Conservation (phyloP, 2,329 filamentous ascomycete species). For the Ophiosphaerella narmari region DNA sequence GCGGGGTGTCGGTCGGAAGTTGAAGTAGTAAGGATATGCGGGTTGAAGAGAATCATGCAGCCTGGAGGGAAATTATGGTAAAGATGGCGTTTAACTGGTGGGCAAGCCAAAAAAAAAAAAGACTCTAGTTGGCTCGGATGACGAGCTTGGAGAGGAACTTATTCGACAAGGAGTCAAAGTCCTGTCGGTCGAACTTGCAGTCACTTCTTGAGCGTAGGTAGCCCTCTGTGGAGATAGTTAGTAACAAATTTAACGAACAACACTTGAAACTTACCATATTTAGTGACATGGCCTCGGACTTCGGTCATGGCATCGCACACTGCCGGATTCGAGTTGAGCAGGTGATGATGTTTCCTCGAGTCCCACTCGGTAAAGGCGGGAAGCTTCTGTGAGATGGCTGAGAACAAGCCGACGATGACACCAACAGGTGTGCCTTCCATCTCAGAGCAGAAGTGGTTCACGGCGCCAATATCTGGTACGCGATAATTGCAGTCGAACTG, state of each 20-base stretch:
- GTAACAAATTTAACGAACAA: constrained; percentile 22
- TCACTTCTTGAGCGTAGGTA: constrained; percentile 82
- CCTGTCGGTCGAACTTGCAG: constrained; percentile 83
- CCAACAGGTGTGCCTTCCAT: constrained; percentile 97
- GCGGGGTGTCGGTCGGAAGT: constrained; percentile 29
- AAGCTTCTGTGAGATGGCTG: constrained; percentile 95
- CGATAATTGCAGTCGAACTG: constrained; percentile 98
- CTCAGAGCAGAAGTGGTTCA: constrained; percentile 93
- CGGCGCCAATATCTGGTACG: constrained; percentile 78
- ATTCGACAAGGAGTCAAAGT: constrained; percentile 95
- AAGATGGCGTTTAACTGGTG: constrained; percentile 14
- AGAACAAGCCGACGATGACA: constrained; percentile 95
- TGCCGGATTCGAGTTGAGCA: constrained; percentile 87
- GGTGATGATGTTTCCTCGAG: constrained; percentile 83
- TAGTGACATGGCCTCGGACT: constrained; percentile 87
- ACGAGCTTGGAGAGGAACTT: constrained; percentile 97
- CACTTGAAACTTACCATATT: constrained; percentile 74
- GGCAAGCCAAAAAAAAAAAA: neutral
- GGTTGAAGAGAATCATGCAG: constrained; percentile 22
- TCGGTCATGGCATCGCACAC: constrained; percentile 97
- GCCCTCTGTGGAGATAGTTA: constrained; percentile 67
- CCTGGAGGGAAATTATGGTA: constrained; percentile 16
- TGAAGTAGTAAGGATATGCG: constrained; percentile 27
- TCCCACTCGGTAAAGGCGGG: constrained; percentile 95
- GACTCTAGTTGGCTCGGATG: constrained; percentile 80